Conservation (phyloP, 768 basidiomycete genomes). For the Kondoa malvinella region DNA sequence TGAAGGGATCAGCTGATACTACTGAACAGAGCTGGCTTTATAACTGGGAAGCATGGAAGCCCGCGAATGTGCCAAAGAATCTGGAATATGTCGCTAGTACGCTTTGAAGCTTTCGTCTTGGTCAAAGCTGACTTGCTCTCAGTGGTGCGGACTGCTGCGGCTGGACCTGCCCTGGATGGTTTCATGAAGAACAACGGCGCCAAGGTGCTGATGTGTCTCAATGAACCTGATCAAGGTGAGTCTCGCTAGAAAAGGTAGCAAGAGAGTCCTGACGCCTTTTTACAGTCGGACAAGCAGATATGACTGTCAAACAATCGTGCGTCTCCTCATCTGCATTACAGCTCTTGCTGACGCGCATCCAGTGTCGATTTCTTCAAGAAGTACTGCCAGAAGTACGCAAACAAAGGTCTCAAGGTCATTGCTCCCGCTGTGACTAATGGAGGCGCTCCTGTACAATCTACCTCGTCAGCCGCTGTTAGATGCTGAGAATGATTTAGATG, state of each 20-base stretch:
- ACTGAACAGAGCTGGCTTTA: neutral
- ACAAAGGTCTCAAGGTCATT: constrained; percentile 4
- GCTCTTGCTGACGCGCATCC: neutral
- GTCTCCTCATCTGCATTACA: neutral
- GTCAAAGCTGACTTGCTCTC: neutral
- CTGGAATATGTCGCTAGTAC: neutral
- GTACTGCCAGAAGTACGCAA: neutral
- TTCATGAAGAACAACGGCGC: neutral
- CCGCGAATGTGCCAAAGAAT: neutral
- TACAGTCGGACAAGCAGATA: neutral
- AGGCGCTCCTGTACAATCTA: neutral
- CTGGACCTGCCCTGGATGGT: neutral
- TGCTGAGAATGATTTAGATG: neutral
- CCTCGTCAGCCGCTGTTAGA: neutral
- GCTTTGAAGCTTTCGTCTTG: neutral
- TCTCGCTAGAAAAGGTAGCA: neutral
- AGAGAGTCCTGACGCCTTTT: neutral
- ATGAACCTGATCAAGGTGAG: constrained; percentile 4
- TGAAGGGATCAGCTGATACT: neutral
- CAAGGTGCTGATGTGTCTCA: neutral
- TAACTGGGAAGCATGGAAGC: constrained; percentile 4
- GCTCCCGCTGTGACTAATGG: constrained; percentile 1
- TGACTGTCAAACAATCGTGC: neutral
- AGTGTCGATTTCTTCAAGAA: constrained; percentile 2
- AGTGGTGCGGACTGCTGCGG: neutral